A percentile compares a stretch with the other conserved stretches of the same genome.
These are phyloP conservation scores for Flagelloscypha sp. DNA, from an alignment of 768 basidiomycete genomes.

Conservation along the genomic window DNA sequence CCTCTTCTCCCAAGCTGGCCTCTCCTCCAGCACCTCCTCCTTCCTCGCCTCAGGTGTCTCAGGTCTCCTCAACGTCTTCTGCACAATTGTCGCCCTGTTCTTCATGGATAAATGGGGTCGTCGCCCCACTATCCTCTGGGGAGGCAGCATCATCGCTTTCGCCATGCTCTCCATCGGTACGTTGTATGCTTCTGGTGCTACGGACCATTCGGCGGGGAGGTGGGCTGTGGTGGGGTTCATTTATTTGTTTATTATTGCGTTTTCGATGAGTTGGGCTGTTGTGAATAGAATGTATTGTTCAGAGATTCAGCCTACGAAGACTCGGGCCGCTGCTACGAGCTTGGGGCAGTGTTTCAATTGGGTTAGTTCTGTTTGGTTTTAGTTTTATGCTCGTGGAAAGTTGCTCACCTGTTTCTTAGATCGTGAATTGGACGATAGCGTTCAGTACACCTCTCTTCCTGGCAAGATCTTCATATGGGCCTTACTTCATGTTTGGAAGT, in stretches of 20 bases:
- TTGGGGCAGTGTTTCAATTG: conserved; percentile 34
- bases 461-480: conserved; percentile 31
- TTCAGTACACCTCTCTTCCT: conserved; percentile 41
- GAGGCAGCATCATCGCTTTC: conserved; percentile 30
- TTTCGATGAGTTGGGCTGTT: conserved; percentile 36
- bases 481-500: conserved; percentile 39
- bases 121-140: conserved; percentile 31
- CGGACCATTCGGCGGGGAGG: conserved; percentile 20
- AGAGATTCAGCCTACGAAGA: conserved; percentile 41
- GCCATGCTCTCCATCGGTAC: conserved; percentile 34
- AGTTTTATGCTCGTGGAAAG: neutral
- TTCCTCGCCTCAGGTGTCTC: conserved; percentile 45
- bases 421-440: conserved; percentile 35
- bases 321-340: conserved; percentile 34
- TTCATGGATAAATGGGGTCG: conserved; percentile 34
- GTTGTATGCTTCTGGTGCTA: conserved; percentile 32
- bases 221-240: conserved; percentile 39
- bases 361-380: conserved; percentile 26
- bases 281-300: conserved; percentile 30
- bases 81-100: conserved; percentile 29
- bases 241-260: conserved; percentile 37
- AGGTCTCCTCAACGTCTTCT: conserved; percentile 33
- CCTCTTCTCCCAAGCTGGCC: conserved; percentile 28
- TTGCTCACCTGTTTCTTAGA: conserved; percentile 14
- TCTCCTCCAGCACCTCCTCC: conserved; percentile 35